Conservation (phyloP, 2,329 filamentous ascomycete genomes). For the Herpotrichia juniperi region DNA sequence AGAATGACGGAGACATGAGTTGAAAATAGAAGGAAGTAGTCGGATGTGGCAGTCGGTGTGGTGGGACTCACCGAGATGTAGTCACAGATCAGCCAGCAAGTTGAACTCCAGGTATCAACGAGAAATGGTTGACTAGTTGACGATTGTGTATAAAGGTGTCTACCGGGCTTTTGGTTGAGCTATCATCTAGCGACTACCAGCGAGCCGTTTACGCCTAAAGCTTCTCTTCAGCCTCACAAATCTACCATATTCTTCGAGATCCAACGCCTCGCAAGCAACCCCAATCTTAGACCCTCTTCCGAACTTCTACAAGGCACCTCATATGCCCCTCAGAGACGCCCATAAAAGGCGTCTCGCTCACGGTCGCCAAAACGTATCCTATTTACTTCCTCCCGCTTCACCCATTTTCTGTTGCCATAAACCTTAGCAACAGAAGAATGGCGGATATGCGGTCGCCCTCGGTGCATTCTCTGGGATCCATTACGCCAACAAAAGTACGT, state of each 20-base stretch:
- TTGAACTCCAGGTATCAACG: slow-evolving; percentile 16
- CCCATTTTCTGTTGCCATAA: slow-evolving; percentile 37
- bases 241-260: neutral
- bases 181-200: neutral
- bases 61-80: slow-evolving; percentile 18
- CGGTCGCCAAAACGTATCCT: slow-evolving; percentile 31
- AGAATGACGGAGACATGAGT: slow-evolving; percentile 14
- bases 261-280: slow-evolving; percentile 1
- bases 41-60: slow-evolving; percentile 4
- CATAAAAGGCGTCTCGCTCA: slow-evolving; percentile 10
- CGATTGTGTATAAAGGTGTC: slow-evolving; percentile 20
- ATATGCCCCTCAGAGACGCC: slow-evolving; percentile 14
- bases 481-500: slow-evolving; percentile 18
- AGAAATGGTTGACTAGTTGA: slow-evolving; percentile 10
- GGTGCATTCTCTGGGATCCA: slow-evolving; percentile 21
- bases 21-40: slow-evolving; percentile 26
- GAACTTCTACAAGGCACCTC: neutral
- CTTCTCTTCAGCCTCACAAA: slow-evolving; percentile 1
- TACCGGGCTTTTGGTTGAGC: neutral
- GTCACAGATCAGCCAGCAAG: slow-evolving; percentile 12
- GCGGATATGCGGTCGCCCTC: slow-evolving; percentile 20
- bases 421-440: slow-evolving; percentile 20
- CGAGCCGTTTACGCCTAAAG: neutral
- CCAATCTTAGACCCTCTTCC: slow-evolving; percentile 12
- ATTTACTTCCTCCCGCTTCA: slow-evolving; percentile 39